Evolutionary conservation across 257 asterid species (phyloP).

Genomic region (Rubia yunnanensis): DNA sequence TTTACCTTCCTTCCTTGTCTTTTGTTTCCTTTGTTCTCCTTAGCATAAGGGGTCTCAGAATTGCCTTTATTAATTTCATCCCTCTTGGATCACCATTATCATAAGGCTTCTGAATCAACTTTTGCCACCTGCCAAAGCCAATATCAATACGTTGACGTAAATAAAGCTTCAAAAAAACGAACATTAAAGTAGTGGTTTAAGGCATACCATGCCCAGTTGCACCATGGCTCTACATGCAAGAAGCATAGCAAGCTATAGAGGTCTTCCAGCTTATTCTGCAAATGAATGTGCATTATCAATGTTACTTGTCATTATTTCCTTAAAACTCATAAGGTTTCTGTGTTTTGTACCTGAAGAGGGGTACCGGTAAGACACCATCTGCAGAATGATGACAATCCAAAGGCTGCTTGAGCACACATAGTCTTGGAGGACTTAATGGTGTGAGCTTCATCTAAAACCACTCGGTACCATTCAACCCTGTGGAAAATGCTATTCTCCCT

Average conservation of each 20-base stretch:
- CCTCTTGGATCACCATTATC: conserved; percentile 73
- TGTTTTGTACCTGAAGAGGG: conserved; percentile 62
- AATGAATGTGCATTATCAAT: neutral
- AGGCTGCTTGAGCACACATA: conserved; percentile 69
- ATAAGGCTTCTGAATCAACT: conserved; percentile 68
- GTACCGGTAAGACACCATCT: conserved; percentile 94
- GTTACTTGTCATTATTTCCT: neutral
- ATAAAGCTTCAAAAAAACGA: neutral
- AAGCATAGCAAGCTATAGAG: conserved; percentile 76
- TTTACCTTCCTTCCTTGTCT: conserved; percentile 75
- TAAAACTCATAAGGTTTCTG: neutral
- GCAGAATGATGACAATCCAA: conserved; percentile 55
- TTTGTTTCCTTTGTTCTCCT: conserved; percentile 82
- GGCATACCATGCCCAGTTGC: conserved; percentile 89
- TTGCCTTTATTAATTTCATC: conserved; percentile 62
- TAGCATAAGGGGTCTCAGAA: conserved; percentile 70
- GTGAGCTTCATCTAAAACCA: conserved; percentile 89
- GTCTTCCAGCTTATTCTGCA: conserved; percentile 84
- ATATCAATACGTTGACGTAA: neutral
- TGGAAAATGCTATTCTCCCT: conserved; percentile 52
- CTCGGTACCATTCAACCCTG: conserved; percentile 73
- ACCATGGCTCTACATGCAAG: conserved; percentile 93
- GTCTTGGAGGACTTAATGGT: conserved; percentile 66
- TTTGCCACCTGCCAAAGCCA: conserved; percentile 59
- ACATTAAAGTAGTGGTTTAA: no score